Evolutionary conservation across 176 grass and related monocot species (phyloP), one percentile per base, ranked within the genome.

Genomic region (Eleusine coracana): DNA sequence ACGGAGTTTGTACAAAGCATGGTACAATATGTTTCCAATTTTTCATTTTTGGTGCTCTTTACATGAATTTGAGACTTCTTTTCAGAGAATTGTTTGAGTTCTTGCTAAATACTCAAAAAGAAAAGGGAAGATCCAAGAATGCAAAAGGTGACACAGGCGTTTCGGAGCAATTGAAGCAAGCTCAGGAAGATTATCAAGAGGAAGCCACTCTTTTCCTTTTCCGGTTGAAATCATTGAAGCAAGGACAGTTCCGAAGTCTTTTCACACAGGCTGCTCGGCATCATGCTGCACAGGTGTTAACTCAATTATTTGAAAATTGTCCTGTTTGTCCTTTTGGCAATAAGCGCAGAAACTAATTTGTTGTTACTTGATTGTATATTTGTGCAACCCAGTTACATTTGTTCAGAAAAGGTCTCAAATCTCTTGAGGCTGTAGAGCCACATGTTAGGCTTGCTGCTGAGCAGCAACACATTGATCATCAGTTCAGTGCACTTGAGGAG

Each of bases 231-330:
- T 98, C 96, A 80, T 78, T 98, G 73, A 98, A 98, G 72, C 96
- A 98, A 78, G 96, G 96, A 67, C 96, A 98, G 68, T 93, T 92
- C 65, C 85, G 96, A 72, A 98, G 96, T 89, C 92, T 98, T 80
- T 91, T 98, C 74, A 98, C 96, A 64, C 96, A 98, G 77, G 96
- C 96, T 84, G 89, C 87, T 76, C 96, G 96, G 44, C 96, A 98
- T 85, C 92, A 98, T 91, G 96, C 96, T 31, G 89, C 92, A 11
- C 96, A 98, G 92, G 96, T 92, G 73, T 50, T 74, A n/a, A 82
- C 77, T 81, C 76, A 39, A 50, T 87, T 28, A 67, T 31, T 58
- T 67, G 11, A 7, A 73, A 86, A 50, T 66, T 37, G 9, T 31
- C 58, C 40, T 40, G 29, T 48, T 78, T 42, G 40, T 72, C 18